phyloP scores from a whole-genome alignment of 495 filamentous ascomycete species.

The Penicillium dipodomyicola region DNA sequence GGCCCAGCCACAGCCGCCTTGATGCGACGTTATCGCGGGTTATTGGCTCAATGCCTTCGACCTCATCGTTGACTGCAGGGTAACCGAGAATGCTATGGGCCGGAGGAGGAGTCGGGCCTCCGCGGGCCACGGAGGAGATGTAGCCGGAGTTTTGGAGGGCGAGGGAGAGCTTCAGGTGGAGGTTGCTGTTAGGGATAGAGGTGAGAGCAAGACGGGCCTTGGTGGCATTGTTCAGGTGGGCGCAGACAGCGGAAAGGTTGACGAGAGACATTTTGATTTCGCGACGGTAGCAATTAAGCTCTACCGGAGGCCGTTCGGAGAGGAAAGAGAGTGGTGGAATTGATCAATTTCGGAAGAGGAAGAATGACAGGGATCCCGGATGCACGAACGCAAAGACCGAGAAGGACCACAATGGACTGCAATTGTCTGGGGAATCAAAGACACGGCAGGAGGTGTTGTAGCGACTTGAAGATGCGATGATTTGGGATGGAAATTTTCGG shows the following conservation, averaged over 20 bases:
- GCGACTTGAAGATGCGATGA: slow-evolving; percentile 14
- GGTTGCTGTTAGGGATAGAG: slow-evolving; percentile 76
- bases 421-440: slow-evolving; percentile 13
- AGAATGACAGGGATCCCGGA: not conserved
- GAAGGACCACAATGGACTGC: slow-evolving; percentile 3
- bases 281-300: slow-evolving; percentile 25
- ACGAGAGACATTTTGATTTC: slow-evolving; percentile 73
- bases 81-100: slow-evolving; percentile 50
- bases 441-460: slow-evolving; percentile 19
- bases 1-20: slow-evolving; percentile 81
- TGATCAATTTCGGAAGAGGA: slow-evolving; percentile 2
- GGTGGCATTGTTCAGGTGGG: slow-evolving; percentile 91
- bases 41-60: slow-evolving; percentile 50
- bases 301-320: slow-evolving; percentile 21
- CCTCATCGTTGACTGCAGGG: slow-evolving; percentile 38
- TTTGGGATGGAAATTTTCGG: slow-evolving; percentile 45
- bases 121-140: slow-evolving; percentile 78
- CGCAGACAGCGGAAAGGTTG: slow-evolving; percentile 76
- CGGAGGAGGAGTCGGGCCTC: slow-evolving; percentile 63
- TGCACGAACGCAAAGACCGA: not conserved
- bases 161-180: slow-evolving; percentile 72
- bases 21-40: slow-evolving; percentile 76
- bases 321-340: slow-evolving; percentile 5
- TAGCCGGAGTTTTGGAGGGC: slow-evolving; percentile 81
- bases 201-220: slow-evolving; percentile 83